Percentiles rank a stretch among this genome's conserved stretches.
Conservation (phyloP, 2,329 filamentous ascomycete genomes). For the Gnomoniopsis sp. region DNA sequence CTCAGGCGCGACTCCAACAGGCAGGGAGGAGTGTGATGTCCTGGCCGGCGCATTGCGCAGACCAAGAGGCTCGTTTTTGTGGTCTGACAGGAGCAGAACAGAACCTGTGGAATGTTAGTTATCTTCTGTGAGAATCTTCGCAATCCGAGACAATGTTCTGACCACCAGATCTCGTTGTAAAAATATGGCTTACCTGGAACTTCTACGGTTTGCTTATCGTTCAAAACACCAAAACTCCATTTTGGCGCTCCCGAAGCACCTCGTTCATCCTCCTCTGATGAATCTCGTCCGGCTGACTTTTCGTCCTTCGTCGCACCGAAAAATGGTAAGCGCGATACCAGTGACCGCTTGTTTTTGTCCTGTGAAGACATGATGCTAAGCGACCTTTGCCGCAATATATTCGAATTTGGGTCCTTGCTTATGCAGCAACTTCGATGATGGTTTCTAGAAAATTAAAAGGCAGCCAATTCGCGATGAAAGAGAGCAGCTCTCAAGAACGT, state of each 20-base stretch:
- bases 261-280: slow-evolving; percentile 4
- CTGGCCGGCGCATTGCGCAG: slow-evolving; percentile 54
- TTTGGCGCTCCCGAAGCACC: slow-evolving; percentile 25
- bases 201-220: slow-evolving; percentile 76
- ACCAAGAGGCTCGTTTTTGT: slow-evolving; percentile 58
- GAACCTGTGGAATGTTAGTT: slow-evolving; percentile 42
- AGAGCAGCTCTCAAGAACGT: background rate
- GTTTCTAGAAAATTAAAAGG: too few relatives aligned
- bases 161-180: too few relatives aligned
- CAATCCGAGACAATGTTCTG: background rate
- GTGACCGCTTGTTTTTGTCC: background rate
- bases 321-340: slow-evolving; percentile 5
- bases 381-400: background rate
- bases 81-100: slow-evolving; percentile 51
- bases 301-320: background rate
- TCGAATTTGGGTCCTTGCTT: background rate
- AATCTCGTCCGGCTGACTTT: background rate
- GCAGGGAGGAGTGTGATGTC: slow-evolving; percentile 56
- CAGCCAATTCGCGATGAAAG: too few relatives aligned
- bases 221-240: slow-evolving; percentile 77
- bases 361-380: slow-evolving; percentile 3
- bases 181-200: slow-evolving; percentile 65
- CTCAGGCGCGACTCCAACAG: slow-evolving; percentile 37
- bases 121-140: background rate
- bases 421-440: background rate